Percentiles rank a stretch among this genome's conserved stretches.
Evolutionary conservation across 176 grass and related monocot genomes (phyloP).

Genomic region (Guadua angustifolia): DNA sequence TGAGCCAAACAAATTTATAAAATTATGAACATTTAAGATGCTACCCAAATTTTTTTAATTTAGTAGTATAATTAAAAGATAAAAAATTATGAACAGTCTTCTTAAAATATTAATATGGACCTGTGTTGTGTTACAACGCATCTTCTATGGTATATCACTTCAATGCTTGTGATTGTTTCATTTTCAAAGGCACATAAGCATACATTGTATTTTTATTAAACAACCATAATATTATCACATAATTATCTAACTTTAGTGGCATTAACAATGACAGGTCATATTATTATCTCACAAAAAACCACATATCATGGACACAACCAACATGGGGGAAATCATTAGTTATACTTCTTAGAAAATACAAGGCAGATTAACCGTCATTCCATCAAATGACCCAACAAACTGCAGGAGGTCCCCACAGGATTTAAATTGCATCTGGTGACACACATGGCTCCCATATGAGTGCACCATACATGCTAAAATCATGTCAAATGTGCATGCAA

Average conservation of each 20-base stretch:
- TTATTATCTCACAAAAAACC: constrained; percentile 7
- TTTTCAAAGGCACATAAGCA: neutral
- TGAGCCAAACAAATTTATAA: constrained; percentile 13
- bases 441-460: constrained; percentile 53
- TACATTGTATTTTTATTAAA: neutral
- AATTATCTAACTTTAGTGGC: neutral
- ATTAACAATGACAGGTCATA: constrained; percentile 10
- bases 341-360: constrained; percentile 31
- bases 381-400: constrained; percentile 42
- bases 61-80: neutral
- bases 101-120: neutral
- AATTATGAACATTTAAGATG: neutral
- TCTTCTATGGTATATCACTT: constrained; percentile 7
- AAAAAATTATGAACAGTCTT: neutral
- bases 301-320: constrained; percentile 9
- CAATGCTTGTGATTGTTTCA: constrained; percentile 3
- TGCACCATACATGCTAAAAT: constrained; percentile 45
- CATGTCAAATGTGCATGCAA: constrained; percentile 48
- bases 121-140: neutral
- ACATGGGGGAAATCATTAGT: neutral
- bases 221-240: neutral
- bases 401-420: constrained; percentile 38
- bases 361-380: constrained; percentile 15
- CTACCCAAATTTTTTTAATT: neutral
- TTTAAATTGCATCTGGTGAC: constrained; percentile 49